Percentiles rank a stretch among this genome's conserved stretches.
Evolutionary conservation across 768 basidiomycete genomes (phyloP).

Genomic region (Lactarius quietus): DNA sequence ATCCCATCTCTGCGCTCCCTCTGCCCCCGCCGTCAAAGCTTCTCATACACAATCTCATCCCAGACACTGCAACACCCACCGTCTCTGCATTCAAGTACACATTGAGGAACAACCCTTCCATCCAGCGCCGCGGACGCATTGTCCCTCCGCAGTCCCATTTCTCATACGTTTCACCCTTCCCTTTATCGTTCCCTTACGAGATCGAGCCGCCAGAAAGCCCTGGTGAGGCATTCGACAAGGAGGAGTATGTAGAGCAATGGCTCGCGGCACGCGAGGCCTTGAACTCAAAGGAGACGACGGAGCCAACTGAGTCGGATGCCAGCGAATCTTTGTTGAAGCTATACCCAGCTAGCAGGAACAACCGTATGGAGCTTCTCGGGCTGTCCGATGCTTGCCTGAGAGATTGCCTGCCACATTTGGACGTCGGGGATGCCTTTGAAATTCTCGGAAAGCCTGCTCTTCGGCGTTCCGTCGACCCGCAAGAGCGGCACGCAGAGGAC

Average conservation of each 20-base stretch:
- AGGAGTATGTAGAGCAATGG: slow-evolving; percentile 72
- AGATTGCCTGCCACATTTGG: slow-evolving; percentile 80
- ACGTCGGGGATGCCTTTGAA: slow-evolving; percentile 80
- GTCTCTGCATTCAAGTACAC: slow-evolving; percentile 50
- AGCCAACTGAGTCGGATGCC: slow-evolving; percentile 29
- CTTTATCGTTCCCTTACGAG: slow-evolving; percentile 77
- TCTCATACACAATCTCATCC: slow-evolving; percentile 47
- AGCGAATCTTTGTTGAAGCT: slow-evolving; percentile 40
- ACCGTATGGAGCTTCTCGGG: slow-evolving; percentile 60
- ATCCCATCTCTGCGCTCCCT: slow-evolving; percentile 53
- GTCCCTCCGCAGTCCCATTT: slow-evolving; percentile 60
- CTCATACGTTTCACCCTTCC: slow-evolving; percentile 79
- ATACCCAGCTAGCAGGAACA: slow-evolving; percentile 47
- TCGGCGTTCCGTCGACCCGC: slow-evolving; percentile 30
- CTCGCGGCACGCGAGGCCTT: slow-evolving; percentile 61
- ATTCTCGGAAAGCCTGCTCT: slow-evolving; percentile 61
- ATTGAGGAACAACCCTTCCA: slow-evolving; percentile 51
- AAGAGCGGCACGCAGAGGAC: slow-evolving; percentile 31
- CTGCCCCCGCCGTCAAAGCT: slow-evolving; percentile 42
- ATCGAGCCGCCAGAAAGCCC: slow-evolving; percentile 53
- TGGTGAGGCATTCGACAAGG: slow-evolving; percentile 51
- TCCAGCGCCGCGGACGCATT: slow-evolving; percentile 67
- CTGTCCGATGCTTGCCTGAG: slow-evolving; percentile 62
- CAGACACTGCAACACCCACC: slow-evolving; percentile 55
- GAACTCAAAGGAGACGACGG: slow-evolving; percentile 31